These are phyloP conservation scores for Leccinum subgranulosum DNA, from an alignment of 768 basidiomycete species.

Conservation along the genomic window DNA sequence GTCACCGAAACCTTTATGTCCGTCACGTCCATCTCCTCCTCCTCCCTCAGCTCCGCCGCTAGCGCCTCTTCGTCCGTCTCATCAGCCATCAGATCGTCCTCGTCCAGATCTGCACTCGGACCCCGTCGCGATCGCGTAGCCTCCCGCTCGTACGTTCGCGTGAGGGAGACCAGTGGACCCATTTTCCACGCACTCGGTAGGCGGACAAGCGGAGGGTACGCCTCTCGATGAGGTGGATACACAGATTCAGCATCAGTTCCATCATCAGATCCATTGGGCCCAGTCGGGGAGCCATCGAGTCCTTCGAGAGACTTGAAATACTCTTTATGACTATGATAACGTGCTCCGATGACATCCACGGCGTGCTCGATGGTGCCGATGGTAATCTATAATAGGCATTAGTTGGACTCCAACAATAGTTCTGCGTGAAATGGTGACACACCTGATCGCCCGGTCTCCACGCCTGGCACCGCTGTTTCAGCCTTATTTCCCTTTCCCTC, in stretches of 20 bases:
- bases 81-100: conserved; percentile 29
- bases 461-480: conserved; percentile 58
- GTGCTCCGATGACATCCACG: conserved; percentile 44
- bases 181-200: conserved; percentile 23
- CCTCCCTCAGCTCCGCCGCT: conserved; percentile 40
- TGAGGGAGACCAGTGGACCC: conserved; percentile 12
- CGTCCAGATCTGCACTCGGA: conserved; percentile 14
- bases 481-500: conserved; percentile 54
- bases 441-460: conserved; percentile 53
- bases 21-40: conserved; percentile 37
- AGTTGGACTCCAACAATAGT: not conserved
- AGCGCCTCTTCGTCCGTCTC: conserved; percentile 38
- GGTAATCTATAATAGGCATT: conserved; percentile 36
- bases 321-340: conserved; percentile 34
- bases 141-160: conserved; percentile 24
- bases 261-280: not conserved
- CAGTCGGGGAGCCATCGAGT: conserved; percentile 2
- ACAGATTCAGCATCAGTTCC: not conserved
- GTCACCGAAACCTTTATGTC: conserved; percentile 32
- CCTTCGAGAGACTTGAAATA: conserved; percentile 39
- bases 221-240: conserved; percentile 26
- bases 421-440: not conserved
- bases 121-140: conserved; percentile 15
- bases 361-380: conserved; percentile 45
- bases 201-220: conserved; percentile 36